phyloP scores from a whole-genome alignment of 768 basidiomycete species.

The Pulveroboletus frians region DNA sequence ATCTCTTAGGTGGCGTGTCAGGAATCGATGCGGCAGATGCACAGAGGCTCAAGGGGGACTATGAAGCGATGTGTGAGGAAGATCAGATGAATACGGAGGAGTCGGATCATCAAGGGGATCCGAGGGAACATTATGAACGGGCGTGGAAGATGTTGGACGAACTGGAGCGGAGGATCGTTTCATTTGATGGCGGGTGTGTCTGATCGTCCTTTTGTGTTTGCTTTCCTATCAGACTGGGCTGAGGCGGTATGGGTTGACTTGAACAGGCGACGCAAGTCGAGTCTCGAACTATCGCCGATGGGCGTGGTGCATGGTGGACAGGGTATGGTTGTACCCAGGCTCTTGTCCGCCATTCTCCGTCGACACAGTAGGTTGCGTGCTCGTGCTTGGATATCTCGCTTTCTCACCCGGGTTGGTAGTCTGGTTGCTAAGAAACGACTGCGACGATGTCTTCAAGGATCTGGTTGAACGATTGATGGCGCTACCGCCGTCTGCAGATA shows the following conservation, averaged over 20 bases:
- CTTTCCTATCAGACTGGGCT: neutral
- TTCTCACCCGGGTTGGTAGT: constrained; percentile 35
- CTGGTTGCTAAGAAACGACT: constrained; percentile 59
- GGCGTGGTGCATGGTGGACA: constrained; percentile 24
- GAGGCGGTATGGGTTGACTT: neutral
- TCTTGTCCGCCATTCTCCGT: constrained; percentile 57
- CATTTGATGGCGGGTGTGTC: constrained; percentile 48
- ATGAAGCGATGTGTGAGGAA: constrained; percentile 27
- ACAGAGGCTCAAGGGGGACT: constrained; percentile 51
- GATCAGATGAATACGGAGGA: constrained; percentile 33
- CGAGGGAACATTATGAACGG: constrained; percentile 49
- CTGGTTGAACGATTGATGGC: constrained; percentile 55
- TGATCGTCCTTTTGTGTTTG: neutral
- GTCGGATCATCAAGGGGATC: constrained; percentile 32
- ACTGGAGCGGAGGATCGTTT: constrained; percentile 49
- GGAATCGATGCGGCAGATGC: constrained; percentile 58
- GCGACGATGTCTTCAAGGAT: constrained; percentile 44
- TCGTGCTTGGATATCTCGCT: constrained; percentile 4
- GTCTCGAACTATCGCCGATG: constrained; percentile 31
- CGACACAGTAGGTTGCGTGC: constrained; percentile 54
- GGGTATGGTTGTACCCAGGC: constrained; percentile 54
- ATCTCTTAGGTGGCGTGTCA: constrained; percentile 40
- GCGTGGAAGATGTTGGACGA: constrained; percentile 58
- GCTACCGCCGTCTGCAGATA: constrained; percentile 51
- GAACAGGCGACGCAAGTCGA: constrained; percentile 41